Percentiles rank a stretch among this genome's conserved stretches.
These are phyloP conservation scores for Neofusicoccum kwambonambiense DNA, from an alignment of 2,329 filamentous ascomycete genomes.

Conservation along the genomic window DNA sequence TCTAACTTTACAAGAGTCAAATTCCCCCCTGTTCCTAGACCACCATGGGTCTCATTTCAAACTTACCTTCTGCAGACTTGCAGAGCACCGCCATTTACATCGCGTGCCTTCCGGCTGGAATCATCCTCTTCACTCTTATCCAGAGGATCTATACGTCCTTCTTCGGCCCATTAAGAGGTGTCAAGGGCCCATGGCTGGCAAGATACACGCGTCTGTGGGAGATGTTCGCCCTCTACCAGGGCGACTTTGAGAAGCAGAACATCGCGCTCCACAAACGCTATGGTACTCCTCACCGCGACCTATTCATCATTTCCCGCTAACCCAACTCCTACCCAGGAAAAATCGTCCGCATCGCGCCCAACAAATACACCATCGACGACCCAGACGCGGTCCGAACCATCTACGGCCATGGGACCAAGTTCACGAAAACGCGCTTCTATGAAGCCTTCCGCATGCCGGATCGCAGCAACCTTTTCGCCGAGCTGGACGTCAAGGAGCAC, in stretches of 20 bases:
- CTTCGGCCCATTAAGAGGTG: conserved; percentile 20
- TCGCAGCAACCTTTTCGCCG: not conserved
- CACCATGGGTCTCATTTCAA: not conserved
- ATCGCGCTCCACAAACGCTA: conserved; percentile 19
- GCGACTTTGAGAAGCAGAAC: no score
- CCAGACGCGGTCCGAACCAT: conserved; percentile 32
- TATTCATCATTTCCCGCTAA: not conserved
- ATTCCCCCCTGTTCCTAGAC: no score
- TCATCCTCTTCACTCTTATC: not conserved
- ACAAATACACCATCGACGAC: conserved; percentile 32
- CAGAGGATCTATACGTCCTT: not conserved
- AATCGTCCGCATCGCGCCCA: conserved; percentile 33
- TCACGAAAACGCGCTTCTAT: conserved; percentile 53
- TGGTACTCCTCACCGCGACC: not conserved
- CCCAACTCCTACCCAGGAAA: not conserved
- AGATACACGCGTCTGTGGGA: conserved; percentile 25
- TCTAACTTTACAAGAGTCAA: no score
- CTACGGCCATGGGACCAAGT: conserved; percentile 39
- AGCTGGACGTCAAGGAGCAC: not conserved
- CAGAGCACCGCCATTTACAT: not conserved
- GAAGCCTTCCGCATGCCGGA: not conserved
- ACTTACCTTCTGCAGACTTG: not conserved
- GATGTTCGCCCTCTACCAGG: conserved; percentile 15
- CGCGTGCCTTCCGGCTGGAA: not conserved
- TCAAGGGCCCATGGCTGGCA: conserved; percentile 24